Base-by-base conservation (phyloP, 1,284 basidiomycete genomes). In the Athelia psychrophila region DNA sequence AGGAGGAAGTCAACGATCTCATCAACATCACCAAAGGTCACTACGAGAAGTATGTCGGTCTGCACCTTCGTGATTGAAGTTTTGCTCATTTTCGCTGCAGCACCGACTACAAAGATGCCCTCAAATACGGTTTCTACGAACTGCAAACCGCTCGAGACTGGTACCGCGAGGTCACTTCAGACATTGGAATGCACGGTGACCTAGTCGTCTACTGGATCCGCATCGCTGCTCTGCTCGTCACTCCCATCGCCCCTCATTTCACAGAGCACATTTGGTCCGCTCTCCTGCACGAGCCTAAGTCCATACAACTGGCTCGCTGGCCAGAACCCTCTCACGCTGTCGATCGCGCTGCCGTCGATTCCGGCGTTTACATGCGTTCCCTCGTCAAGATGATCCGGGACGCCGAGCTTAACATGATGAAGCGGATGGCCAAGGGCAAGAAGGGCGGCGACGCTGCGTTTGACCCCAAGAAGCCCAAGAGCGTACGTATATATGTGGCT, bases 71-170 rank as follows among this genome's bases (percentile, higher is more conserved):
- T 15, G 9, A 16, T 47, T 33, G n/a, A 32, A 3, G 33, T 24
- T 44, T 33, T n/a, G 23, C 18, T 32, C 40, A 47, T 19, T 36
- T 53, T 51, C n/a, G 51, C 32, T 58, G 48, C 56, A 95, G 93
- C 25, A 92, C 89, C 58, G 86, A 93, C 66, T 99, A 93, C 85
- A 98, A 98, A 74, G 94, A 96, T 57, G 95, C 95, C 2, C 73
- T 98, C 59, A 98, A 98, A 73, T 87, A 81, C 56, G 96, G 95
- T 49, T 97, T 98, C 75, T 99, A 96, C 77, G 95, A 98, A 67
- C 83, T 97, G 59, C 94, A 98, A 69, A 88, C 83, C 42, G 80
- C 88, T 2, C 88, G 97, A 48, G 96, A 99, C 69, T 94, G 95
- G 87, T 99, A 99, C 72, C 91, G 95, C 54, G 91, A 96, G 66